phyloP scores from a whole-genome alignment of 2,329 filamentous ascomycete genomes.

The Fusarium sp. region DNA sequence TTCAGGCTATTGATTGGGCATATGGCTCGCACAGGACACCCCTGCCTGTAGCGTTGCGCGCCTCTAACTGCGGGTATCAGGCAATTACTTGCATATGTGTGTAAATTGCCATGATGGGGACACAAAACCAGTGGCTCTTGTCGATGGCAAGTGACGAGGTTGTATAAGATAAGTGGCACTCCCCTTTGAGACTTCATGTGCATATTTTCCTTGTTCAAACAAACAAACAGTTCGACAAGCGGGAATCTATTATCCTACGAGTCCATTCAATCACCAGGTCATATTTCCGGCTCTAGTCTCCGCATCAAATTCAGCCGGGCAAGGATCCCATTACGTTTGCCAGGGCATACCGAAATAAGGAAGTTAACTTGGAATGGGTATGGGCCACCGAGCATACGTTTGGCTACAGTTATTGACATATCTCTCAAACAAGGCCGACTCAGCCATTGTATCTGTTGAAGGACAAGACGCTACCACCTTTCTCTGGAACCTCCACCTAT shows the following conservation, averaged over 20 bases:
- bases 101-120: conserved; percentile 24
- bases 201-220: neutral
- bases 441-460: conserved; percentile 9
- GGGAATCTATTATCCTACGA: neutral
- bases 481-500: neutral
- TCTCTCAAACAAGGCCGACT: conserved; percentile 12
- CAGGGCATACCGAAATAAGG: conserved; percentile 22
- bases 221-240: neutral
- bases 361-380: conserved; percentile 23
- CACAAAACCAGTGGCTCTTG: conserved; percentile 20
- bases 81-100: conserved; percentile 13
- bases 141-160: conserved; percentile 6
- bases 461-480: neutral
- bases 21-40: conserved; percentile 31
- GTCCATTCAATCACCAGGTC: neutral
- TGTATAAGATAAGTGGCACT: conserved; percentile 38
- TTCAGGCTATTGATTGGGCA: conserved; percentile 16
- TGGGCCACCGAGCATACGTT: conserved; percentile 31
- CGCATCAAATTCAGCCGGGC: neutral
- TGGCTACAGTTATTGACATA: conserved; percentile 26
- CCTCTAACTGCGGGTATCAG: conserved; percentile 25
- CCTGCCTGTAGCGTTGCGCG: conserved; percentile 22
- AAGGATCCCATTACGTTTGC: conserved; percentile 19
- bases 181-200: conserved; percentile 11
- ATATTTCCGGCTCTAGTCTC: neutral